Conservation (phyloP, 2,329 filamentous ascomycete genomes). For the Paecilomyces sp. region DNA sequence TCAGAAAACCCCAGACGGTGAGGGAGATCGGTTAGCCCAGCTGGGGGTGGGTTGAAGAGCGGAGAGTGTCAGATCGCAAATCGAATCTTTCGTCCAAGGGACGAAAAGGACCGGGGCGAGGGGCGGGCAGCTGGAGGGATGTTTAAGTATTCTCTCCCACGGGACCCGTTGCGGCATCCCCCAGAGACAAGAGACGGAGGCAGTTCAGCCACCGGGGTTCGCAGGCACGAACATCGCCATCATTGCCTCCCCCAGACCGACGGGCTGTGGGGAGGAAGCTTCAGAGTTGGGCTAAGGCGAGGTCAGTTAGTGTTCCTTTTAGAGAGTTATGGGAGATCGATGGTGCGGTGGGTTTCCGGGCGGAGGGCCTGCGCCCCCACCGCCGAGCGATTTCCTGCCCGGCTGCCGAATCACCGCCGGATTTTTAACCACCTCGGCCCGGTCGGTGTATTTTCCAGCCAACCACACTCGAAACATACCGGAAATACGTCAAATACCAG, state of each 20-base stretch:
- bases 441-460: too few relatives aligned
- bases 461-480: too few relatives aligned
- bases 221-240: slow-evolving; percentile 4
- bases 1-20: too few relatives aligned
- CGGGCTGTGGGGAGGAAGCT: background rate
- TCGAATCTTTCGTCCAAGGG: slow-evolving; percentile 2
- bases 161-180: background rate
- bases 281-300: too few relatives aligned
- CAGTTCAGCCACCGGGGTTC: slow-evolving; percentile 8
- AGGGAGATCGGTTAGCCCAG: slow-evolving; percentile 3
- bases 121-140: slow-evolving; percentile 7
- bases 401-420: too few relatives aligned
- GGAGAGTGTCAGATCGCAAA: slow-evolving; percentile 11
- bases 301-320: too few relatives aligned
- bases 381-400: too few relatives aligned
- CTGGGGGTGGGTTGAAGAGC: slow-evolving; percentile 16
- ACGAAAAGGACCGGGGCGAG: slow-evolving; percentile 1
- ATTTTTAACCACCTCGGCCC: too few relatives aligned
- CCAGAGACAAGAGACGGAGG: slow-evolving; percentile 9
- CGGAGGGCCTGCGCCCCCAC: too few relatives aligned
- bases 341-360: too few relatives aligned
- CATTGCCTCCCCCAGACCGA: slow-evolving; percentile 21
- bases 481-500: too few relatives aligned
- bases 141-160: slow-evolving; percentile 20
- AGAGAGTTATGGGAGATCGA: too few relatives aligned